Evolutionary conservation across 2,329 filamentous ascomycete species (phyloP).

Genomic region (Ascochyta pisi): DNA sequence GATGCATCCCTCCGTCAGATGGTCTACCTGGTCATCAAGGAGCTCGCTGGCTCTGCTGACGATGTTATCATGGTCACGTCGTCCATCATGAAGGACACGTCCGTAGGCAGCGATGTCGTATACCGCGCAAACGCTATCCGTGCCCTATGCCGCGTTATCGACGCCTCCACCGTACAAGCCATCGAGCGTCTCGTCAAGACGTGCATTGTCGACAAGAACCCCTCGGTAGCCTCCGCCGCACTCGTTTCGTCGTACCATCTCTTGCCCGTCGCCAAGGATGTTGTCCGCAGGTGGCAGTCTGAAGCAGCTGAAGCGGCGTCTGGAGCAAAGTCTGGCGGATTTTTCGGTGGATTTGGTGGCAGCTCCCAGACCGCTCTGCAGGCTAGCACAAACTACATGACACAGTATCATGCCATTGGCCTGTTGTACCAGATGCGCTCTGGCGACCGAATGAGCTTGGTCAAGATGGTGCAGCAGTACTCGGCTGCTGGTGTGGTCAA

Average conservation of each 20-base stretch:
- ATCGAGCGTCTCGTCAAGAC: conserved; percentile 99
- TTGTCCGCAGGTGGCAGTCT: conserved; percentile 96
- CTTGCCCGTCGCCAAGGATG: conserved; percentile 91
- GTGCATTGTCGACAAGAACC: conserved; percentile 98
- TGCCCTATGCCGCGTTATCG: conserved; percentile 91
- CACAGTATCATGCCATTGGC: conserved; percentile 97
- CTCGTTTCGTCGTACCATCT: conserved; percentile 98
- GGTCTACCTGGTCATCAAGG: conserved; percentile 98
- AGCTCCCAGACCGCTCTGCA: conserved; percentile 74
- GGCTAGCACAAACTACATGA: conserved; percentile 87
- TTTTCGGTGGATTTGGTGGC: conserved; percentile 91
- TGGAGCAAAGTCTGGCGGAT: conserved; percentile 86
- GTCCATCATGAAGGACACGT: conserved; percentile 99
- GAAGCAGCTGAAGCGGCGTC: conserved; percentile 97
- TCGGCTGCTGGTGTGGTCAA: conserved; percentile 89
- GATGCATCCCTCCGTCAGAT: conserved; percentile 97
- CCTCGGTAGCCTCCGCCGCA: conserved; percentile 93
- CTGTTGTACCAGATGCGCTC: conserved; percentile 97
- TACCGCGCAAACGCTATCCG: conserved; percentile 93
- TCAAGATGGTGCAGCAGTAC: conserved; percentile 99
- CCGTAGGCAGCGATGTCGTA: conserved; percentile 84
- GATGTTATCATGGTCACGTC: conserved; percentile 99
- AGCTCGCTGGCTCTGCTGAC: conserved; percentile 91
- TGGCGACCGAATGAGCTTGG: conserved; percentile 96
- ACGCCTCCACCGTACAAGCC: conserved; percentile 94